Base-by-base conservation (phyloP, 2,329 filamentous ascomycete genomes). In the Biscogniauxia marginata region DNA sequence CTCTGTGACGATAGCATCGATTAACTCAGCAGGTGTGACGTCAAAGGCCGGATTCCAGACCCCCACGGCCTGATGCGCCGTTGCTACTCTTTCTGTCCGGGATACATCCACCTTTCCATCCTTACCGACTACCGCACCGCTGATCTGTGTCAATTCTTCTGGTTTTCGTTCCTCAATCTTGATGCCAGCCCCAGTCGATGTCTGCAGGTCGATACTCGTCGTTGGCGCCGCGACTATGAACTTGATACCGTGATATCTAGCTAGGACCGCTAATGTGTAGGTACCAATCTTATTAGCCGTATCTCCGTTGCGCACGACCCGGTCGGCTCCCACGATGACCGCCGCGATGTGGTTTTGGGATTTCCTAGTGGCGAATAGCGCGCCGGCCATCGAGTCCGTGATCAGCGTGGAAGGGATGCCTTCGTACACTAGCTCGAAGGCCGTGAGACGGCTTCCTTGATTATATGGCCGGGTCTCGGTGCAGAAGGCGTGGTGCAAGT, bases 201-300 rank as follows among this genome's bases (percentile, higher is more conserved):
- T 98, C 53, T 84, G 79, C 25, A 96, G 77, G 69, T 99, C 95
- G 64, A 99, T 95, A 55, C 91, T 96, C 1, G 95, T 99, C 6
- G 93, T 90, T 0, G 95, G 95, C 0, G 95, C 95, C 0, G 95
- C 95, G 24, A 99, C 93, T 8, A 99, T 82, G 71, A 99, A 99
- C 73, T 93, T 96, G 68, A 98, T 83, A 18, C 90, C 90, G 67
- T 99, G 95, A 68, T 93, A 80, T 63, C 83, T 87, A 20, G 95
- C 95, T 24, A 96, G 81, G n/a, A 98, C 92, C 3, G 95, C 92
- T 3, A 99, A 82, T 53, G 88, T 84, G 72, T 99, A 98, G 0
- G 95, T 99, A 51, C 95, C 95, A 59, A 99, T 96, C 79, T 99
- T 99, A 78, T 99, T 99, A 54, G 95, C 95, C 0, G 95, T 98